Percentiles rank a stretch among this genome's conserved stretches.
phyloP scores from a whole-genome alignment of 2,329 filamentous ascomycete species.

The Microdochium paspali region DNA sequence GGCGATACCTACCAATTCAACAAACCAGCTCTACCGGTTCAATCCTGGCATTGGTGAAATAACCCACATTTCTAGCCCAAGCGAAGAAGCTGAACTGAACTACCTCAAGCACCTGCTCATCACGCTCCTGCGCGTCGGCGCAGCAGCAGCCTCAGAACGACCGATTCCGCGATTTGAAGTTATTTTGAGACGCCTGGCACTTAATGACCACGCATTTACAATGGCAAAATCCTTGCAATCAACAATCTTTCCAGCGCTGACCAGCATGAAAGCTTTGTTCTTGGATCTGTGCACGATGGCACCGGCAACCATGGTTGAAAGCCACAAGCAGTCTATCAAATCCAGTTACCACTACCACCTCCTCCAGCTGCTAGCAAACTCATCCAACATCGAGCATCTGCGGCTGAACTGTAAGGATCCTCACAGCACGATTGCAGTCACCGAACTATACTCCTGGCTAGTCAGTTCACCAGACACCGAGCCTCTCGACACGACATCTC shows the following conservation, averaged over 20 bases:
- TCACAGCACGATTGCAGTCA: constrained; percentile 3
- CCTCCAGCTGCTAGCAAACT: constrained; percentile 25
- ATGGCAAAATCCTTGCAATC: constrained; percentile 28
- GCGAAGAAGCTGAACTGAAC: background rate
- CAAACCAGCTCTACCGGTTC: background rate
- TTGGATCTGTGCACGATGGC: constrained; percentile 19
- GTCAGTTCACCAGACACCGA: constrained; percentile 6
- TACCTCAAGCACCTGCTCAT: constrained; percentile 27
- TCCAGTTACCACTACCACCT: background rate
- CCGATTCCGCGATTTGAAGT: constrained; percentile 35
- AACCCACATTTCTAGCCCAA: constrained; percentile 1
- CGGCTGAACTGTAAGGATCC: constrained; percentile 36
- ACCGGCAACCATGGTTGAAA: constrained; percentile 1
- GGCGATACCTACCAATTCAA: background rate
- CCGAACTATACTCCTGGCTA: constrained; percentile 29
- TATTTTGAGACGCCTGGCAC: constrained; percentile 23
- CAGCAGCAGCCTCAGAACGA: constrained; percentile 19
- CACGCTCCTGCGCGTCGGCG: constrained; percentile 31
- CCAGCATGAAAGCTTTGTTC: constrained; percentile 34
- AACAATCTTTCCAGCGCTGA: constrained; percentile 28
- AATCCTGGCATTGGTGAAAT: background rate
- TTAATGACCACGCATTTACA: constrained; percentile 34
- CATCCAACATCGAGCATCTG: constrained; percentile 37
- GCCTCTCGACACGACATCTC: constrained; percentile 1
- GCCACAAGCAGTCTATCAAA: background rate